Evolutionary conservation across 1,139 yeast species (phyloP), one percentile per base, ranked within the genome.

Genomic region (Yamadazyma diospyri): DNA sequence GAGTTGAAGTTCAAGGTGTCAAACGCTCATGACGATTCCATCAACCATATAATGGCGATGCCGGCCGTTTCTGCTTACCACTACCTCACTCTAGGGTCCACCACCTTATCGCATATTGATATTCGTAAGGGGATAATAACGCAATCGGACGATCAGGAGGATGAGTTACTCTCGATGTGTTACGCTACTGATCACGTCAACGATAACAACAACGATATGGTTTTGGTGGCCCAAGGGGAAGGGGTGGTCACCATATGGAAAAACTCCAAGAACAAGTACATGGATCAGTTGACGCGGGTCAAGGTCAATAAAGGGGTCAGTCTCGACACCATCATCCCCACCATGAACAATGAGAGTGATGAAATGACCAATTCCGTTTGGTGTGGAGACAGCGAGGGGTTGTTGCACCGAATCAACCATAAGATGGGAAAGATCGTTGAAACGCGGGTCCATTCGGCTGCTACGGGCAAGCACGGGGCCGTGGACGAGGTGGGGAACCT

Each of bases 181-280:
- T 81, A 74, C 59, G 73, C 81, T 0, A 52, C 64, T 2, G 84
- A 81, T 41, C 49, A 44, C 33, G 48, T 56, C 15, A 54, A 47
- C 25, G 77, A 73, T n/a, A 65, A 69, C 16, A 73, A 72, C 23
- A 81, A 76, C 38, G 87, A 81, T 27, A 66, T 74, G 3, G 78
- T 79, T 3, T 66, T 81, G 14, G 84, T 83, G 0, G 79, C 89
- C 48, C 89, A 88, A 78, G 89, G 95, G 3, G 94, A 84, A 53
- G 97, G 97, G 2, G 75, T 87, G n/a, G 71, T 87, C 5, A 87
- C 97, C 0, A 67, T 84, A n/a, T 92, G 97, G 98, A 79, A 77
- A 45, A 77, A 81, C 26, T 68, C 75, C 25, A 76, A 76, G 52
- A 83, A 81, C 50, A 70, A 69, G 33, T 72, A 81, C 47, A 70